phyloP scores from a whole-genome alignment of 257 asterid genomes.

The Asclepias syriaca region DNA sequence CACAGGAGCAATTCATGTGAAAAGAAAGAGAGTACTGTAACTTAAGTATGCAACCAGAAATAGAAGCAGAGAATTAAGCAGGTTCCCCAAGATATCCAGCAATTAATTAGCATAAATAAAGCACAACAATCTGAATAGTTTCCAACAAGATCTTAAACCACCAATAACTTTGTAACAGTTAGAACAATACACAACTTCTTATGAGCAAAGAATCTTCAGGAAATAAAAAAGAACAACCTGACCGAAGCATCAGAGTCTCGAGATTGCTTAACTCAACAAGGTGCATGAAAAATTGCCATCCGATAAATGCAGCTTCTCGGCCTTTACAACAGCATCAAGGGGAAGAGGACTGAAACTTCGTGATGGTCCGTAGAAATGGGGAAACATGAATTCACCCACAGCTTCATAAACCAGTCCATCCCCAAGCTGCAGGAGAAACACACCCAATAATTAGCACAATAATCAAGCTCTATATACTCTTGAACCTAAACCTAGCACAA shows the following conservation, averaged over 20 bases:
- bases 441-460: neutral
- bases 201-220: neutral
- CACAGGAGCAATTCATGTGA: too few species aligned
- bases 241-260: neutral
- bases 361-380: constrained; percentile 91
- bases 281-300: constrained; percentile 56
- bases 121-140: too few species aligned
- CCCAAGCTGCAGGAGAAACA: constrained; percentile 57
- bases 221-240: neutral
- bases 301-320: constrained; percentile 51
- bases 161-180: neutral
- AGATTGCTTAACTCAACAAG: constrained; percentile 23
- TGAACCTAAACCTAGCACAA: constrained; percentile 3
- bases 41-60: too few species aligned
- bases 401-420: constrained; percentile 74
- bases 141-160: neutral
- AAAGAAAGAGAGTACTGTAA: too few species aligned
- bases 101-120: neutral
- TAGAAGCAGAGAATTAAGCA: too few species aligned
- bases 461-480: neutral
- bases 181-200: neutral
- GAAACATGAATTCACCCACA: constrained; percentile 49
- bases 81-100: too few species aligned
- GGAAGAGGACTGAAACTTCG: constrained; percentile 78
- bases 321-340: constrained; percentile 48